A percentile compares a stretch with the other conserved stretches of the same genome.
phyloP scores from a whole-genome alignment of 768 basidiomycete species.

The Termitomyces sp. region DNA sequence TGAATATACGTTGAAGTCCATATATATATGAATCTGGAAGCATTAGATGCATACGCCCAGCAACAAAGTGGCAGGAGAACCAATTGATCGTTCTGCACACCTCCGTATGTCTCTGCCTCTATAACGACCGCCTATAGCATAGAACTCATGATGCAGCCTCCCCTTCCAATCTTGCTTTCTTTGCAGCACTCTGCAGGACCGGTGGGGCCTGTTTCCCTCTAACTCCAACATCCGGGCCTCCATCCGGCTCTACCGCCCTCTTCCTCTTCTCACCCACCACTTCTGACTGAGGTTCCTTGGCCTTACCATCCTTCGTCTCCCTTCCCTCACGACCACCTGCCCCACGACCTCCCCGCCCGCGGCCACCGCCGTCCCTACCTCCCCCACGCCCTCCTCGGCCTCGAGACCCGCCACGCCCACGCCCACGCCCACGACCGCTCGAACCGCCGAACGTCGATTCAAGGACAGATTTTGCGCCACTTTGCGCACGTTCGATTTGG shows the following conservation, averaged over 20 bases:
- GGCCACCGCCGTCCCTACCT: conserved; percentile 42
- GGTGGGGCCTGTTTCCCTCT: conserved; percentile 62
- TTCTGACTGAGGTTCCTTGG: conserved; percentile 35
- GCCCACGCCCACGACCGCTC: conserved; percentile 14
- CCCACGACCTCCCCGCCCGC: conserved; percentile 33
- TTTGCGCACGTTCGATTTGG: conserved; percentile 69
- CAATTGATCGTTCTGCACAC: not conserved
- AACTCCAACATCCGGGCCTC: conserved; percentile 62
- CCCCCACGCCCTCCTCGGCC: conserved; percentile 33
- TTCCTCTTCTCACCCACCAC: conserved; percentile 71
- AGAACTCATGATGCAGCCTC: conserved; percentile 16
- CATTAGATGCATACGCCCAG: too few species aligned
- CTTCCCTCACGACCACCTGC: conserved; percentile 34
- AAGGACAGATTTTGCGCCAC: conserved; percentile 52
- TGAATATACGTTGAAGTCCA: too few species aligned
- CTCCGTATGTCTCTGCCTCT: not conserved
- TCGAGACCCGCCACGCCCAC: conserved; percentile 24
- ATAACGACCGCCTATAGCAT: not conserved
- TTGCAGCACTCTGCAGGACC: conserved; percentile 29
- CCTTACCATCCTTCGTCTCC: conserved; percentile 27
- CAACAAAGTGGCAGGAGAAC: too few species aligned
- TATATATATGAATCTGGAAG: too few species aligned
- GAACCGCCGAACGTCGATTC: conserved; percentile 16
- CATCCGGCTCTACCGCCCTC: conserved; percentile 72
- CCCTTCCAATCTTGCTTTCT: conserved; percentile 41